Evolutionary conservation across 2,329 filamentous ascomycete genomes (phyloP).

Genomic region (Westerdykella sp.): DNA sequence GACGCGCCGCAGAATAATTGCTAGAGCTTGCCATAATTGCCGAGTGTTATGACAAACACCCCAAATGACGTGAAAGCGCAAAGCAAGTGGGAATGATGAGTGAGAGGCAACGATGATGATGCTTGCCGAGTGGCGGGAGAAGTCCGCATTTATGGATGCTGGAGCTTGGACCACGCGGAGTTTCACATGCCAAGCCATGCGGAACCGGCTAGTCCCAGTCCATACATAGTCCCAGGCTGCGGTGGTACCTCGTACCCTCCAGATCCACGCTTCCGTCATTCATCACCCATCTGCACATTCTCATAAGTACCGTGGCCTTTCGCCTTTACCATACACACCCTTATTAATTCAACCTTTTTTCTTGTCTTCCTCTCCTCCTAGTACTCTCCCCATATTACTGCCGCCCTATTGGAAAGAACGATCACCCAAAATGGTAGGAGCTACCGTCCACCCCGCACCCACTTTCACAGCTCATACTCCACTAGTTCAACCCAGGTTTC

Average conservation of each 20-base stretch:
- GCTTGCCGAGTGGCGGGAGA: neutral
- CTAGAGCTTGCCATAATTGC: slow-evolving; percentile 24
- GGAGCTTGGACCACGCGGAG: slow-evolving; percentile 17
- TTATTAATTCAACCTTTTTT: neutral
- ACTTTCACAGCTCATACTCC: slow-evolving; percentile 8
- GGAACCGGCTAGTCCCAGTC: slow-evolving; percentile 8
- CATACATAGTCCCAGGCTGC: too few species aligned
- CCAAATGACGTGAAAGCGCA: neutral
- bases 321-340: neutral
- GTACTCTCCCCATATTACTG: slow-evolving; percentile 12
- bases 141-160: neutral
- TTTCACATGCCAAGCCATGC: slow-evolving; percentile 8
- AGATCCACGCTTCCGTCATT: too few species aligned
- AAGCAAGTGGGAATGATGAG: neutral
- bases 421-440: slow-evolving; percentile 26
- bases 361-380: slow-evolving; percentile 1
- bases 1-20: slow-evolving; percentile 55
- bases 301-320: slow-evolving; percentile 7
- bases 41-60: too few species aligned
- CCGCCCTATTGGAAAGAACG: neutral
- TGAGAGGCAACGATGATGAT: neutral
- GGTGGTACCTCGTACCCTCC: too few species aligned
- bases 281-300: slow-evolving; percentile 1
- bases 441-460: slow-evolving; percentile 11
- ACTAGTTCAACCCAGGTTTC: slow-evolving; percentile 41